phyloP scores from a whole-genome alignment of 75 land plant genomes.

The Selaginella moellendorffii region DNA sequence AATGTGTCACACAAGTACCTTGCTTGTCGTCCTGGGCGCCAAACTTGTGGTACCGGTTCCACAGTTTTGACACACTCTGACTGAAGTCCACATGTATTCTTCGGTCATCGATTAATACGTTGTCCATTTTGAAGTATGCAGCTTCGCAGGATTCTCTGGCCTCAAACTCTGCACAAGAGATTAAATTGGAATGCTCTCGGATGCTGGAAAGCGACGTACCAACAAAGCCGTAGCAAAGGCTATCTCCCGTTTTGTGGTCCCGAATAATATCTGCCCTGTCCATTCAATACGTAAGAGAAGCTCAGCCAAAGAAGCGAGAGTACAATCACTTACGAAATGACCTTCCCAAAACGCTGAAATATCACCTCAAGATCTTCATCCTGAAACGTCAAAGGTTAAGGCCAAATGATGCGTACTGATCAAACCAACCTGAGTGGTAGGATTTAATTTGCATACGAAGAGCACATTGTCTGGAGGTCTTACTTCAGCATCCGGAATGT shows the following conservation, averaged over 20 bases:
- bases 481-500: constrained; percentile 95
- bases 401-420: neutral
- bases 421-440: constrained; percentile 72
- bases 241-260: constrained; percentile 92
- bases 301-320: neutral
- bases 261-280: constrained; percentile 88
- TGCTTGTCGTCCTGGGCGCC: constrained; percentile 29
- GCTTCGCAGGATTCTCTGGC: constrained; percentile 63
- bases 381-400: constrained; percentile 27
- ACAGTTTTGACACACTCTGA: constrained; percentile 86
- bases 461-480: constrained; percentile 95
- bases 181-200: neutral
- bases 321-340: constrained; percentile 66
- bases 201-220: constrained; percentile 32
- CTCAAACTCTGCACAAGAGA: constrained; percentile 58
- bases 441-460: constrained; percentile 93
- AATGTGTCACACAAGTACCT: constrained; percentile 1
- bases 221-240: constrained; percentile 92
- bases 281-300: neutral
- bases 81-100: constrained; percentile 98
- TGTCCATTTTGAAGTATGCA: constrained; percentile 98
- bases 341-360: constrained; percentile 86
- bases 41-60: constrained; percentile 65
- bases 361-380: constrained; percentile 92
- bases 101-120: constrained; percentile 90